phyloP scores from a whole-genome alignment of 805 yeast genomes.

The Candida tibetensis region DNA sequence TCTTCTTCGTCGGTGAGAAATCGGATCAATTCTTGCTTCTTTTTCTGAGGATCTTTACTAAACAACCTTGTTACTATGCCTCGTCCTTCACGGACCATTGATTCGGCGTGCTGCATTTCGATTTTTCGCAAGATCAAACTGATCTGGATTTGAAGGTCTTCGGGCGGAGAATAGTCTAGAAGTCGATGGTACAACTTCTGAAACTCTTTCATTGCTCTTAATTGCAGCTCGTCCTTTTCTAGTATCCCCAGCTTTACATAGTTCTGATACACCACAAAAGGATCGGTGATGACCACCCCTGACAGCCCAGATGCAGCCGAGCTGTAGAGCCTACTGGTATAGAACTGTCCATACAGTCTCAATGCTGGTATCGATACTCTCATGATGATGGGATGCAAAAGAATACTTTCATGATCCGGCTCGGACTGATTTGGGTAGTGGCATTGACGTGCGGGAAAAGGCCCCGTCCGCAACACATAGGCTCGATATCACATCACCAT shows the following conservation, averaged over 20 bases:
- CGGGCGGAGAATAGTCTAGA: constrained; percentile 57
- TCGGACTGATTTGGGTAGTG: neutral
- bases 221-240: constrained; percentile 54
- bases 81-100: constrained; percentile 10
- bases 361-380: too few species aligned
- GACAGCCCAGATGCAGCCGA: too few species aligned
- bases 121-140: constrained; percentile 36
- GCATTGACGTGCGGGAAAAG: too few species aligned
- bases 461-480: too few species aligned
- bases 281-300: constrained; percentile 54
- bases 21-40: constrained; percentile 43
- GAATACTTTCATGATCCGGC: neutral
- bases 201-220: constrained; percentile 60
- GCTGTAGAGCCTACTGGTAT: neutral
- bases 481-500: too few species aligned
- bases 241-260: constrained; percentile 51
- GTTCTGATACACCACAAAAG: constrained; percentile 53
- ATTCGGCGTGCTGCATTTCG: constrained; percentile 32
- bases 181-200: constrained; percentile 59
- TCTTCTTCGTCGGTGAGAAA: constrained; percentile 62
- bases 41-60: constrained; percentile 28
- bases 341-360: neutral
- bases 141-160: constrained; percentile 43
- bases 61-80: constrained; percentile 20
- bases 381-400: too few species aligned